These are phyloP conservation scores for Tephrocybe sp. DNA, from an alignment of 768 basidiomycete species.

Conservation along the genomic window DNA sequence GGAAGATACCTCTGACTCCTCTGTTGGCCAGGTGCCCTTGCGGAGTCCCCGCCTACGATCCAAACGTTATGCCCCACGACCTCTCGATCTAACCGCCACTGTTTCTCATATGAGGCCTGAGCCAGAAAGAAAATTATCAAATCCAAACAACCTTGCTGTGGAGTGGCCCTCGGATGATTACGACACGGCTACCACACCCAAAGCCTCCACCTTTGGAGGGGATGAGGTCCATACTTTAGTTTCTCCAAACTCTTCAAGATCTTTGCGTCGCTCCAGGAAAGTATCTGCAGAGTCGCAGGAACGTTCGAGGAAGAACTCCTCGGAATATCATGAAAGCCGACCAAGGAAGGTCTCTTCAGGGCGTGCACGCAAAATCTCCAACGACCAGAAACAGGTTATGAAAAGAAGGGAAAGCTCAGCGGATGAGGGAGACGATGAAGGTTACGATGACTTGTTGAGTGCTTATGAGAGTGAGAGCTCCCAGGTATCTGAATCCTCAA, in stretches of 20 bases:
- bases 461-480: conserved; percentile 74
- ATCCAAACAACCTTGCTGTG: conserved; percentile 46
- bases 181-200: conserved; percentile 56
- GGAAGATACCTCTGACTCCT: conserved; percentile 52
- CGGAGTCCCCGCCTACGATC: conserved; percentile 47
- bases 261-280: conserved; percentile 36
- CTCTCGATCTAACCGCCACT: conserved; percentile 46
- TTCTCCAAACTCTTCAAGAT: conserved; percentile 24
- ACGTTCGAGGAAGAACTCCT: conserved; percentile 27
- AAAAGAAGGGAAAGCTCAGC: conserved; percentile 59
- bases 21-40: conserved; percentile 31
- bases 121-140: conserved; percentile 34
- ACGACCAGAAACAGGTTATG: conserved; percentile 34
- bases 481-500: conserved; percentile 6
- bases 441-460: conserved; percentile 74
- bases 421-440: conserved; percentile 75
- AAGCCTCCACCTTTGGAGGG: conserved; percentile 44
- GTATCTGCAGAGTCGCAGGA: conserved; percentile 34
- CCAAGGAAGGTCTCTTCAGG: conserved; percentile 44
- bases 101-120: conserved; percentile 23
- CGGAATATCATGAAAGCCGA: conserved; percentile 31
- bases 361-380: conserved; percentile 46
- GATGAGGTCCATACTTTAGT: conserved; percentile 26
- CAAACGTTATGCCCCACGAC: conserved; percentile 46
- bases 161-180: conserved; percentile 51